These are phyloP conservation scores for Gymnopilus junonius DNA, from an alignment of 768 basidiomycete genomes.

Conservation along the genomic window DNA sequence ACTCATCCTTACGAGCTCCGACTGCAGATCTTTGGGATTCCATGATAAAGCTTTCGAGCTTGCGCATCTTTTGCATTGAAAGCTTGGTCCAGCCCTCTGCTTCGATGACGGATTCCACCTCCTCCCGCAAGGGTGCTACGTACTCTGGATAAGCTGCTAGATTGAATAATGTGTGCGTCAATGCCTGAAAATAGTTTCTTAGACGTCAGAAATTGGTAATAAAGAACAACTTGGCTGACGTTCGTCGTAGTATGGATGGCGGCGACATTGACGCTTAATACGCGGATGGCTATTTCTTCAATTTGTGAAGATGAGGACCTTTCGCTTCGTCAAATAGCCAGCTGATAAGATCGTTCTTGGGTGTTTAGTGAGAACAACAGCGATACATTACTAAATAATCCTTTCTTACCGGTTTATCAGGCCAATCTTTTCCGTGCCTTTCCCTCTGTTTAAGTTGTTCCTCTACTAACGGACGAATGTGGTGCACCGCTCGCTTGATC, in stretches of 20 bases:
- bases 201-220: conserved; percentile 5
- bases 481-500: conserved; percentile 7
- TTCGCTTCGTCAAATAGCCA: conserved; percentile 34
- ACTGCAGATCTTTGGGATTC: conserved; percentile 33
- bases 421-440: not conserved
- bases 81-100: conserved; percentile 42
- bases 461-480: conserved; percentile 16
- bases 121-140: conserved; percentile 42
- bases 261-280: conserved; percentile 32
- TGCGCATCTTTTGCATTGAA: conserved; percentile 41
- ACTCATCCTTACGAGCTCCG: conserved; percentile 2
- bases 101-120: conserved; percentile 41
- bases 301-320: conserved; percentile 21
- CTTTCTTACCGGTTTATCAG: conserved; percentile 12
- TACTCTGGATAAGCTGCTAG: conserved; percentile 42
- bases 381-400: too few relatives aligned
- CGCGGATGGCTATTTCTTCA: conserved; percentile 23
- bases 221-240: not conserved
- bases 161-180: conserved; percentile 40
- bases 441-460: conserved; percentile 13
- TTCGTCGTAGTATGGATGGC: conserved; percentile 32
- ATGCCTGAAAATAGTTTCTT: conserved; percentile 27
- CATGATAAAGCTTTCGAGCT: conserved; percentile 49
- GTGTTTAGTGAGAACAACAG: not conserved
- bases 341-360: conserved; percentile 30